phyloP scores from a whole-genome alignment of 257 asterid species.

The Scutellaria galericulata region DNA sequence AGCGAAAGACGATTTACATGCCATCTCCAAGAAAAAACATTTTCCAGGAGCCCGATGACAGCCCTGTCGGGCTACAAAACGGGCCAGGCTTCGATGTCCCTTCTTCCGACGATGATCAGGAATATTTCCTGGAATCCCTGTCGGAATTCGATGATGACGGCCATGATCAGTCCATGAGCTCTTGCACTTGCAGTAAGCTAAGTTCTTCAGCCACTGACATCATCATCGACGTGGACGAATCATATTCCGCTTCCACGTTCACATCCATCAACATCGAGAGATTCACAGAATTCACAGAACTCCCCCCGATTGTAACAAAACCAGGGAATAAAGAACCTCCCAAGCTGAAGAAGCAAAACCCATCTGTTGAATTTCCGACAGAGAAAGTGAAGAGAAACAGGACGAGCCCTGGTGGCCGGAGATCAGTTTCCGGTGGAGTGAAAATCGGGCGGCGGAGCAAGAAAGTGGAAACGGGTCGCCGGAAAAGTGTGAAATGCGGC shows the following conservation, averaged over 20 bases:
- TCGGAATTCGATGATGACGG: slow-evolving; percentile 44
- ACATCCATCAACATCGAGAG: slow-evolving; percentile 16
- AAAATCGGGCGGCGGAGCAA: slow-evolving; percentile 56
- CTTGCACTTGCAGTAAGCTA: slow-evolving; percentile 47
- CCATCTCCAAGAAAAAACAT: slow-evolving; percentile 60
- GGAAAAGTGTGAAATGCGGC: slow-evolving; percentile 42
- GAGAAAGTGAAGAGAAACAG: slow-evolving; percentile 9
- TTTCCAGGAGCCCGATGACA: slow-evolving; percentile 24
- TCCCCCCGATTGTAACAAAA: slow-evolving; percentile 67
- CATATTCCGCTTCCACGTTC: too few species aligned
- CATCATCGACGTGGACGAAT: slow-evolving; percentile 45
- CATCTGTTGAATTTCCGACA: not conserved
- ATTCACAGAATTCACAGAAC: slow-evolving; percentile 49
- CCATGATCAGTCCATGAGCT: slow-evolving; percentile 23
- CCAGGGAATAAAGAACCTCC: slow-evolving; percentile 33
- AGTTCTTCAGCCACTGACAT: slow-evolving; percentile 62
- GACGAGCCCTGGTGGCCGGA: slow-evolving; percentile 40
- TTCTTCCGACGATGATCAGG: slow-evolving; percentile 41
- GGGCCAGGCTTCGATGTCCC: slow-evolving; percentile 11
- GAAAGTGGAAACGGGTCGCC: slow-evolving; percentile 42
- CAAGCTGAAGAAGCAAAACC: slow-evolving; percentile 6
- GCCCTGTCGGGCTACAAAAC: slow-evolving; percentile 33
- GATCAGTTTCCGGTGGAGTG: slow-evolving; percentile 61
- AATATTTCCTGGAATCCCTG: slow-evolving; percentile 38
- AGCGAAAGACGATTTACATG: slow-evolving; percentile 67